A percentile compares a stretch with the other conserved stretches of the same genome.
Conservation (phyloP, 495 filamentous ascomycete species). For the Aspergillus coremiiformis region DNA sequence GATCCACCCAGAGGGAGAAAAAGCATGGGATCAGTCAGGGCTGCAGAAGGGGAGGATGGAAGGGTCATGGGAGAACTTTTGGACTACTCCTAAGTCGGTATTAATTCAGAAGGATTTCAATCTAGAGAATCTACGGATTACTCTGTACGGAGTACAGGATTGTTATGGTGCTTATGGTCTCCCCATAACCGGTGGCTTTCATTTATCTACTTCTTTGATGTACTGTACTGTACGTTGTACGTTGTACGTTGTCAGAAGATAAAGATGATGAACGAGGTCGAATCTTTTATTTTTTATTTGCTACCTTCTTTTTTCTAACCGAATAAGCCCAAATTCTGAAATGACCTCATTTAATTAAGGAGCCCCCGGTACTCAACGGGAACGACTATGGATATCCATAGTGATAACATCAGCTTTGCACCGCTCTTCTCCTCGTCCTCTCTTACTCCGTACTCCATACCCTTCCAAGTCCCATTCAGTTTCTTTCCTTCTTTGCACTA, state of each 20-base stretch:
- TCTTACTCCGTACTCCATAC: neutral
- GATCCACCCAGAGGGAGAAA: slow-evolving; percentile 7
- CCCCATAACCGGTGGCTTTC: neutral
- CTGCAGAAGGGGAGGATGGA: slow-evolving; percentile 4
- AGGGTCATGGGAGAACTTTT: slow-evolving; percentile 1
- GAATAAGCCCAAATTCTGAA: neutral
- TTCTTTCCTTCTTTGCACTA: neutral
- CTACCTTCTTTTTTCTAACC: no score
- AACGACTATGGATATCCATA: neutral
- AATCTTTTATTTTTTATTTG: no score
- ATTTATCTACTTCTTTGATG: neutral
- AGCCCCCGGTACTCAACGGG: neutral
- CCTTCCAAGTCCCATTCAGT: neutral
- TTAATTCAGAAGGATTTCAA: neutral
- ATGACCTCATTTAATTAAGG: neutral
- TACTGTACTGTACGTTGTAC: neutral
- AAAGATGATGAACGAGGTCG: neutral
- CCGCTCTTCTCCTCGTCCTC: neutral
- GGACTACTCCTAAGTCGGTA: no score
- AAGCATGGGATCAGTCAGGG: slow-evolving; percentile 7
- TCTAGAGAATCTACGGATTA: no score
- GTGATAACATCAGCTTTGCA: neutral
- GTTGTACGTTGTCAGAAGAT: neutral
- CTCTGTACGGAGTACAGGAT: neutral
- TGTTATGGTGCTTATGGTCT: neutral